Conservation (phyloP, 2,329 filamentous ascomycete species). For the Amylocarpus encephaloides region DNA sequence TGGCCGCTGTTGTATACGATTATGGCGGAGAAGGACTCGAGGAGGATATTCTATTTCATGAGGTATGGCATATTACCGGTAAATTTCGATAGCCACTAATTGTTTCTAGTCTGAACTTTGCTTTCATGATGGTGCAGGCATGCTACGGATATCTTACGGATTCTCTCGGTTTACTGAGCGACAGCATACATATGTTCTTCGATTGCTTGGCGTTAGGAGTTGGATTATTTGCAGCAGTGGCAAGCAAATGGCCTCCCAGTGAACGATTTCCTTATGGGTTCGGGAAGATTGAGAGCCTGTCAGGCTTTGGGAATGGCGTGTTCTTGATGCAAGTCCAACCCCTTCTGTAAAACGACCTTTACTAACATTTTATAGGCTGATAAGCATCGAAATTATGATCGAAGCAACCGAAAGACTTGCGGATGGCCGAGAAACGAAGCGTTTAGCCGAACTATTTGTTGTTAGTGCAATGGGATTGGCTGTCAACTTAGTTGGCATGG, state of each 20-base stretch:
- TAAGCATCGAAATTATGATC: slow-evolving; percentile 92
- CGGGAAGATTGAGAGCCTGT: slow-evolving; percentile 92
- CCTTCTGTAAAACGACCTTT: background rate
- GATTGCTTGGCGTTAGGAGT: slow-evolving; percentile 91
- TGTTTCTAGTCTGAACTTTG: slow-evolving; percentile 70
- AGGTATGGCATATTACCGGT: slow-evolving; percentile 46
- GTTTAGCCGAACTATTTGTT: slow-evolving; percentile 78
- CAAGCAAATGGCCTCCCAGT: slow-evolving; percentile 94
- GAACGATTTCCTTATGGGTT: slow-evolving; percentile 89
- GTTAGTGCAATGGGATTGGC: slow-evolving; percentile 81
- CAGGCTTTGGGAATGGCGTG: slow-evolving; percentile 93
- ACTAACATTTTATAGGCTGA: slow-evolving; percentile 52
- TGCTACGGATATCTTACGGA: slow-evolving; percentile 92
- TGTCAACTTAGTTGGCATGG: slow-evolving; percentile 87
- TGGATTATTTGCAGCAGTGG: slow-evolving; percentile 83
- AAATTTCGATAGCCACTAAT: slow-evolving; percentile 10
- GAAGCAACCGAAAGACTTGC: slow-evolving; percentile 85
- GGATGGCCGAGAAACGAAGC: slow-evolving; percentile 76
- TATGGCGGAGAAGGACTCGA: slow-evolving; percentile 82
- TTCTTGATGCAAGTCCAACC: slow-evolving; percentile 67
- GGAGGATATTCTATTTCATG: slow-evolving; percentile 97
- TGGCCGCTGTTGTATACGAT: slow-evolving; percentile 82
- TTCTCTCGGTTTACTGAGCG: slow-evolving; percentile 88
- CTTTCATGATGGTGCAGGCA: slow-evolving; percentile 90
- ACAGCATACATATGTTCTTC: slow-evolving; percentile 99